Evolutionary conservation across 1,139 yeast genomes (phyloP).

Genomic region (Sugiyamaella castrensis): DNA sequence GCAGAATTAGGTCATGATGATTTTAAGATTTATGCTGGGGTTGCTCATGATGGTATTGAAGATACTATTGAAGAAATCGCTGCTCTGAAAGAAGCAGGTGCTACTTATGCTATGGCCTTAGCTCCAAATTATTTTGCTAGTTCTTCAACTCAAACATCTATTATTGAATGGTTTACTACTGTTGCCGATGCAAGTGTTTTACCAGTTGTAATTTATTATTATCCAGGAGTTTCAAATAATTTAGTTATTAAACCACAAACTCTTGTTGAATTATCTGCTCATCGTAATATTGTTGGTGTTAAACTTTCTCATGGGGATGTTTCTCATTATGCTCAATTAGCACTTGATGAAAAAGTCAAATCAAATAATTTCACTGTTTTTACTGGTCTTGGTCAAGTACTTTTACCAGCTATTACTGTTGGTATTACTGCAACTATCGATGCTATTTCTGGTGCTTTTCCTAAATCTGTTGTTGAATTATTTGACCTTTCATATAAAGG

Average conservation of each 20-base stretch:
- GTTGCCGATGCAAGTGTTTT: constrained; percentile 47
- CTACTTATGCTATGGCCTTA: constrained; percentile 45
- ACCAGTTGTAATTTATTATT: constrained; percentile 50
- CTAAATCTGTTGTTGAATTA: constrained; percentile 44
- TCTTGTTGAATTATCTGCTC: constrained; percentile 37
- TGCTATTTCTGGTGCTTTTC: constrained; percentile 50
- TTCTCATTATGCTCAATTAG: constrained; percentile 37
- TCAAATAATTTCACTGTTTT: constrained; percentile 42
- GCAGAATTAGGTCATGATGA: constrained; percentile 38
- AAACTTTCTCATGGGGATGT: constrained; percentile 48
- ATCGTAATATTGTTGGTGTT: constrained; percentile 48
- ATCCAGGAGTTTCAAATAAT: constrained; percentile 50
- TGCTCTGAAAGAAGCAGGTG: constrained; percentile 43
- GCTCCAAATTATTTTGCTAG: constrained; percentile 51
- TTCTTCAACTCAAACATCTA: constrained; percentile 43
- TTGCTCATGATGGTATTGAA: constrained; percentile 43
- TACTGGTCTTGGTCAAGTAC: constrained; percentile 50
- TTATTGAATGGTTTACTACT: constrained; percentile 44
- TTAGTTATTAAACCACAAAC: constrained; percentile 41
- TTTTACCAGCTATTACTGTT: constrained; percentile 46
- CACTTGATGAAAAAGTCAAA: constrained; percentile 39
- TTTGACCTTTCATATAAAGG: constrained; percentile 34
- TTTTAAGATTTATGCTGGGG: constrained; percentile 46
- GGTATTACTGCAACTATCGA: constrained; percentile 49
- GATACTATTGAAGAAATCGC: constrained; percentile 44